A percentile compares a stretch with the other conserved stretches of the same genome.
phyloP scores from a whole-genome alignment of 768 basidiomycete species.

The Calocera cornea region DNA sequence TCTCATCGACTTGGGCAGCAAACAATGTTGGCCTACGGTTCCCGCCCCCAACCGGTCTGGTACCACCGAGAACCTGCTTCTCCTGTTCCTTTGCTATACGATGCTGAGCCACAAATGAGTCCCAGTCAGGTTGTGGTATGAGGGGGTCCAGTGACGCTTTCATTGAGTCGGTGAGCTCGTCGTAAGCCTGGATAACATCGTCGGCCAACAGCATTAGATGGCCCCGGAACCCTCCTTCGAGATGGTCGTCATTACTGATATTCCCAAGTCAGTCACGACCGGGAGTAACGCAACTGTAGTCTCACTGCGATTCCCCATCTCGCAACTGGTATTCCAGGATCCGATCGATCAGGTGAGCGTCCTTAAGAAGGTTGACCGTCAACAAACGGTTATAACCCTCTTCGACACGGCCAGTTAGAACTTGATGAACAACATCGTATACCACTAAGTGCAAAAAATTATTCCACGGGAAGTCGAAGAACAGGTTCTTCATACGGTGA shows the following conservation, averaged over 20 bases:
- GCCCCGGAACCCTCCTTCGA: slow-evolving; percentile 84
- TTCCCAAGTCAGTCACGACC: background rate
- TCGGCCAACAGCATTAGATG: slow-evolving; percentile 91
- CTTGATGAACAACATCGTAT: slow-evolving; percentile 91
- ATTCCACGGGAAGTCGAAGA: slow-evolving; percentile 94
- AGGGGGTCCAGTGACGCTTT: slow-evolving; percentile 47
- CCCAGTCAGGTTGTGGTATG: slow-evolving; percentile 73
- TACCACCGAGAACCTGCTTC: background rate
- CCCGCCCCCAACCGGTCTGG: background rate
- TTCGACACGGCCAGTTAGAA: slow-evolving; percentile 77
- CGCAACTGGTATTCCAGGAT: slow-evolving; percentile 74
- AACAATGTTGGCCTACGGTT: background rate
- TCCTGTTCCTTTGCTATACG: background rate
- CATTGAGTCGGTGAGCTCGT: slow-evolving; percentile 73
- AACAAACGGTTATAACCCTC: slow-evolving; percentile 74
- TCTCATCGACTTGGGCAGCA: background rate
- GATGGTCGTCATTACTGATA: slow-evolving; percentile 3
- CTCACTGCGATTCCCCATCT: slow-evolving; percentile 65
- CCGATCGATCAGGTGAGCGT: slow-evolving; percentile 66
- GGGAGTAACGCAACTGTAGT: background rate
- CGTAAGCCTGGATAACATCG: slow-evolving; percentile 80
- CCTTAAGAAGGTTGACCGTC: slow-evolving; percentile 70
- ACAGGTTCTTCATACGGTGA: slow-evolving; percentile 52
- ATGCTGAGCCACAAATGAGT: slow-evolving; percentile 50
- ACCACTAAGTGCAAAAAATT: slow-evolving; percentile 95